Percentiles rank a stretch among this genome's conserved stretches.
Evolutionary conservation across 805 yeast species (phyloP).

Genomic region (Ogataea salicorniae): DNA sequence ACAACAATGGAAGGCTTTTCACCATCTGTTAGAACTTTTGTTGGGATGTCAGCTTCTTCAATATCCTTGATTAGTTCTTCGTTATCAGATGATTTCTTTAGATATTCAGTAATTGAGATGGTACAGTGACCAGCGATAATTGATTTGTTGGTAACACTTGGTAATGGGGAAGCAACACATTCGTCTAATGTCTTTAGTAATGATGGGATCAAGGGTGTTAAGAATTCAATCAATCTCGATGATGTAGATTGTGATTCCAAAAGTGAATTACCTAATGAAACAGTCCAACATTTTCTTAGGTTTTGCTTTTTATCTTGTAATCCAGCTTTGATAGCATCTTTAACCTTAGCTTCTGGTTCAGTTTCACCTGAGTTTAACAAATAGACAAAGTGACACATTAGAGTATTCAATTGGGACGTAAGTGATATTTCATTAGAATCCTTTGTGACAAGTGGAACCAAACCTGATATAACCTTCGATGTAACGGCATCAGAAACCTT

Average conservation of each 20-base stretch:
- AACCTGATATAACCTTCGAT: conserved; percentile 34
- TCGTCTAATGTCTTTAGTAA: conserved; percentile 35
- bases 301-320: conserved; percentile 58
- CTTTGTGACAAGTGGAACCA: conserved; percentile 54
- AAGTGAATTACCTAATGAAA: conserved; percentile 38
- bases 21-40: conserved; percentile 33
- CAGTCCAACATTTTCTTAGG: conserved; percentile 64
- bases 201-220: conserved; percentile 20
- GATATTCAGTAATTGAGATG: conserved; percentile 16
- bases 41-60: conserved; percentile 27
- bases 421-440: conserved; percentile 74
- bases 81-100: conserved; percentile 13
- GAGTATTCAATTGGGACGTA: conserved; percentile 41
- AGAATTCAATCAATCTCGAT: conserved; percentile 13
- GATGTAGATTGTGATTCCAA: conserved; percentile 4
- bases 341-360: conserved; percentile 22
- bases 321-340: conserved; percentile 45
- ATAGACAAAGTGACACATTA: conserved; percentile 40
- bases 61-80: conserved; percentile 10
- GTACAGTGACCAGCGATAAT: conserved; percentile 53
- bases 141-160: conserved; percentile 46
- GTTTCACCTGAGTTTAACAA: conserved; percentile 19
- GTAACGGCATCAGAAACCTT: conserved; percentile 1
- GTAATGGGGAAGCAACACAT: conserved; percentile 46
- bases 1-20: conserved; percentile 46